A percentile compares a stretch with the other conserved stretches of the same genome.
Conservation (phyloP, 257 asterid species). For the Primulina eburnea region DNA sequence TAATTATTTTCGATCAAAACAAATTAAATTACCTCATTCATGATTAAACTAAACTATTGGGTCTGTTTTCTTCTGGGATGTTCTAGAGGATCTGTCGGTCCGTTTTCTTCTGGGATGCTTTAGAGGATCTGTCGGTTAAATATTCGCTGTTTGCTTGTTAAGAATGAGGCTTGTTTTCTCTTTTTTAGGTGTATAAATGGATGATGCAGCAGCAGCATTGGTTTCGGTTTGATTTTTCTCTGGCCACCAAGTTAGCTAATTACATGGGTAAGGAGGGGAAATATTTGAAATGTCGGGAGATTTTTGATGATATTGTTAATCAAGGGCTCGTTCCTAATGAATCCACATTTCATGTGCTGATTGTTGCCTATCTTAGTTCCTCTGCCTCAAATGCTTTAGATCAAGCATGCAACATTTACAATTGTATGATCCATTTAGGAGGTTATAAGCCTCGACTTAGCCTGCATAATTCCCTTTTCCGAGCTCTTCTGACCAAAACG, state of each 20-base stretch:
- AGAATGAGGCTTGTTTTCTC: conserved; percentile 17
- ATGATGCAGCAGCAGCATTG: conserved; percentile 88
- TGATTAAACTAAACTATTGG: too few species aligned
- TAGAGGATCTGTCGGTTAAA: conserved; percentile 2
- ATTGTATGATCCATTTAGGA: conserved; percentile 88
- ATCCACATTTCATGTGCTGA: conserved; percentile 79
- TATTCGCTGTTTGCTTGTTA: not conserved
- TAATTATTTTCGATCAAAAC: not conserved
- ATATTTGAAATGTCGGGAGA: conserved; percentile 75
- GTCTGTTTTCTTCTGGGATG: not conserved
- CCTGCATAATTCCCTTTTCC: conserved; percentile 79
- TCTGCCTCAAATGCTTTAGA: conserved; percentile 56
- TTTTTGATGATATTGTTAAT: conserved; percentile 73
- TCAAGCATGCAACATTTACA: conserved; percentile 74
- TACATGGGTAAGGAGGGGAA: conserved; percentile 91
- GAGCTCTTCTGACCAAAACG: conserved; percentile 63
- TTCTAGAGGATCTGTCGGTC: conserved; percentile 8
- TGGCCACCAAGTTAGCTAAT: conserved; percentile 85
- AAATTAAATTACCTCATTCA: not conserved
- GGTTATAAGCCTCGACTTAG: conserved; percentile 79
- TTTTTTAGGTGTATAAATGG: conserved; percentile 86
- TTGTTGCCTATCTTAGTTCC: conserved; percentile 79
- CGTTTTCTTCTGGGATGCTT: not conserved
- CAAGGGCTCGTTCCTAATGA: conserved; percentile 79
- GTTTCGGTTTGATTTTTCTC: conserved; percentile 79